A percentile compares a stretch with the other conserved stretches of the same genome.
phyloP scores from a whole-genome alignment of 2,329 filamentous ascomycete genomes.

The Neonectria sp. region DNA sequence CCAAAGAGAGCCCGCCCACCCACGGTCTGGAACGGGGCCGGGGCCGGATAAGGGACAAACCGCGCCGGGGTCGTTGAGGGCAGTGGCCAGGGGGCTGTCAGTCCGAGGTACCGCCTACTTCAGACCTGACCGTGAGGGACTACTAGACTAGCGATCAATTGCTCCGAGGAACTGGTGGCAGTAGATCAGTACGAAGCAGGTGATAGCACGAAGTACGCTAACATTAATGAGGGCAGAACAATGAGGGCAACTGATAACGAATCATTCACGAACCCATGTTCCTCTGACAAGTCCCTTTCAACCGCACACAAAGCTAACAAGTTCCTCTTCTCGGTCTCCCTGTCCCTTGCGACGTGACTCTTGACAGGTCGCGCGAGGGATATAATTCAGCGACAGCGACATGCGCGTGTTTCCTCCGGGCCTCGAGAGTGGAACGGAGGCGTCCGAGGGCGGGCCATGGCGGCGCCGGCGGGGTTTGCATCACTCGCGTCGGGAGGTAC shows the following conservation, averaged over 20 bases:
- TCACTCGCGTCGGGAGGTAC: background rate
- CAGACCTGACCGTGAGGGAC: background rate
- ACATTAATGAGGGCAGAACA: background rate
- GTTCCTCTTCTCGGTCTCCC: background rate
- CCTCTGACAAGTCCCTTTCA: background rate
- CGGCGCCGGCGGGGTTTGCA: slow-evolving; percentile 19
- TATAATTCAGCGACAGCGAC: background rate
- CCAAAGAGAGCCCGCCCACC: background rate
- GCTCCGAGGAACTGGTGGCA: background rate
- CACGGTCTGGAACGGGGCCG: background rate
- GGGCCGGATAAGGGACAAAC: slow-evolving; percentile 6
- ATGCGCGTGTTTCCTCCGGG: slow-evolving; percentile 14
- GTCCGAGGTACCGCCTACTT: slow-evolving; percentile 5
- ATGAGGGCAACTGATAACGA: background rate
- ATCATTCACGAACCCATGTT: background rate
- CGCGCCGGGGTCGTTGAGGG: slow-evolving; percentile 8
- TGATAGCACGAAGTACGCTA: background rate
- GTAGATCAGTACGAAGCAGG: background rate
- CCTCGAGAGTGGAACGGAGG: slow-evolving; percentile 15
- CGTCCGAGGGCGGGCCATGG: slow-evolving; percentile 10
- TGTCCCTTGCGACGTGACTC: background rate
- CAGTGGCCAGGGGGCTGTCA: slow-evolving; percentile 15
- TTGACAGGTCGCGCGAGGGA: slow-evolving; percentile 15
- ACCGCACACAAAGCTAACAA: background rate
- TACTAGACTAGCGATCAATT: background rate